Conservation (phyloP, 441 rosid species). For the Eutrema salsugineum region DNA sequence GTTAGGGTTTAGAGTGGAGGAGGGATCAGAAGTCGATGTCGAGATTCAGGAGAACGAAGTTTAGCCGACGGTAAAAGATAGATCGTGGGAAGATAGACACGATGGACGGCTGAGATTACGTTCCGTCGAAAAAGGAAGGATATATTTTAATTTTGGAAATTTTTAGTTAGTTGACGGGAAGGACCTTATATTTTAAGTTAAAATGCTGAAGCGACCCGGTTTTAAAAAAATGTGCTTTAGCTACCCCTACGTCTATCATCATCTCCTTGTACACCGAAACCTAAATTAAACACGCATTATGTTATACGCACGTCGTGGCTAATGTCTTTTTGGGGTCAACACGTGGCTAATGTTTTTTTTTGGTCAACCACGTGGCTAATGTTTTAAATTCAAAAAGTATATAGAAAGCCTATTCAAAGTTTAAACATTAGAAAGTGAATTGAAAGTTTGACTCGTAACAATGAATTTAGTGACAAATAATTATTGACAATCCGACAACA, state of each 20-base stretch:
- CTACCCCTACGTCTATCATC: neutral
- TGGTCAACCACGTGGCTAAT: conserved; percentile 10
- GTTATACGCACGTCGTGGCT: too few relatives aligned
- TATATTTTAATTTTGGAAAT: neutral
- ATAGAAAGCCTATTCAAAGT: neutral
- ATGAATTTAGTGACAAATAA: neutral
- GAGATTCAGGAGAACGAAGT: neutral
- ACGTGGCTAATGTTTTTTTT: too few relatives aligned
- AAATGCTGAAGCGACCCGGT: neutral
- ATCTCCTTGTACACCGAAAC: too few relatives aligned
- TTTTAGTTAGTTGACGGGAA: neutral
- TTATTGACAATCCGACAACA: neutral
- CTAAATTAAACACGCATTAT: too few relatives aligned
- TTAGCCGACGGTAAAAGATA: conserved; percentile 13
- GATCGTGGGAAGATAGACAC: conserved; percentile 7
- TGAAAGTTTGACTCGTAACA: neutral
- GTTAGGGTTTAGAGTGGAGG: conserved; percentile 23
- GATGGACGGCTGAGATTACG: conserved; percentile 26
- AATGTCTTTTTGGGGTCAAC: too few relatives aligned
- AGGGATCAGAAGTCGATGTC: neutral
- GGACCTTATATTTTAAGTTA: neutral
- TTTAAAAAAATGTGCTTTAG: neutral
- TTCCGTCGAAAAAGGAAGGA: neutral
- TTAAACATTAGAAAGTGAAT: neutral
- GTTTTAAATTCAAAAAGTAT: neutral